These are phyloP conservation scores for Ustilago shanxiensis DNA, from an alignment of 1,284 basidiomycete species.

Conservation along the genomic window DNA sequence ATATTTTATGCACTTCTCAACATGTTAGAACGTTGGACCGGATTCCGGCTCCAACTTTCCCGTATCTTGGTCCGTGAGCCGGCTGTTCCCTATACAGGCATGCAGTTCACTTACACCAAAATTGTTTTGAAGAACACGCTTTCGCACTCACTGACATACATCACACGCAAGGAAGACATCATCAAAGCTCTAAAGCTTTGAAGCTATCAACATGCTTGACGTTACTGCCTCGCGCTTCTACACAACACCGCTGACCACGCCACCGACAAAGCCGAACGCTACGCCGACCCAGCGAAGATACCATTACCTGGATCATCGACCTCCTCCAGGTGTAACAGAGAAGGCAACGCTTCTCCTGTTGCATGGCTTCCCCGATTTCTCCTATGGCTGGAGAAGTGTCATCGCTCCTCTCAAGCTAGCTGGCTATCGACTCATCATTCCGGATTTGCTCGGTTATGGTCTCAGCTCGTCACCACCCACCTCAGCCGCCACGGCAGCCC, in stretches of 20 bases:
- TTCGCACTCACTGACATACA: neutral
- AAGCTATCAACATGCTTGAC: slow-evolving; percentile 23
- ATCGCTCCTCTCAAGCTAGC: slow-evolving; percentile 44
- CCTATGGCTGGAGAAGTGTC: slow-evolving; percentile 48
- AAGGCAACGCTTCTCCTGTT: slow-evolving; percentile 54
- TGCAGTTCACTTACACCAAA: neutral
- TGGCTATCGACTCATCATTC: slow-evolving; percentile 58
- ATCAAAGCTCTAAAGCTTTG: neutral
- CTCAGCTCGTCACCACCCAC: slow-evolving; percentile 43
- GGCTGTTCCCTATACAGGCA: slow-evolving; percentile 1
- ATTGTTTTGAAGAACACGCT: neutral
- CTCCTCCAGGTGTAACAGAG: slow-evolving; percentile 39
- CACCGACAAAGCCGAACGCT: slow-evolving; percentile 47
- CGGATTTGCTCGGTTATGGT: slow-evolving; percentile 61
- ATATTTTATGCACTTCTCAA: no score
- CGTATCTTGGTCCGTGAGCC: slow-evolving; percentile 11
- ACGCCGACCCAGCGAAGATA: slow-evolving; percentile 54
- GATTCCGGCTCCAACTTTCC: neutral
- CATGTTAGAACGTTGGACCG: neutral
- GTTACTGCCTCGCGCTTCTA: slow-evolving; percentile 54
- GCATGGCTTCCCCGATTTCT: slow-evolving; percentile 62
- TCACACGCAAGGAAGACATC: neutral
- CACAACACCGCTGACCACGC: slow-evolving; percentile 49
- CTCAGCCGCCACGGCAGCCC: slow-evolving; percentile 24
- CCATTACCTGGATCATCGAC: slow-evolving; percentile 58